Evolutionary conservation across 2,329 filamentous ascomycete genomes (phyloP), one percentile per base, ranked within the genome.

Genomic region (Tolypocladium amazonense): DNA sequence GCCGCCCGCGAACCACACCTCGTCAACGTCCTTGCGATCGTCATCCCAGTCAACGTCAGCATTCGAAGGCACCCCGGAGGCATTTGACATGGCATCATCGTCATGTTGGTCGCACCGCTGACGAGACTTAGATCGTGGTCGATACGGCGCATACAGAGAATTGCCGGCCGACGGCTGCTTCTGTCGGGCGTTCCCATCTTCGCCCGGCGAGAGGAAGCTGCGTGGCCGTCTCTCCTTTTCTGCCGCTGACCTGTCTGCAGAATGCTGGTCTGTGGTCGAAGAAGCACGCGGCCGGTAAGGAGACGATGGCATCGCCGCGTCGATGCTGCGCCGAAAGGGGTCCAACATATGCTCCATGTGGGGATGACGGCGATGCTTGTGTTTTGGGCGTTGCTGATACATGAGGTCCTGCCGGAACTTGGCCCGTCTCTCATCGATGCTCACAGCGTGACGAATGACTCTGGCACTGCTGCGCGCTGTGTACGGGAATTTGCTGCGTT

Each of bases 1-100:
- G 14, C 87, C 86, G 11, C 90, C 90, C 0, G 89, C 80, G 66
- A 94, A 94, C 87, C 88, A 90, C 0, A 93, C 82, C 67, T 94
- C 90, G 61, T 89, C 82, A 56, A 93, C 88, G 64, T 93, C 88
- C 67, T 92, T 89, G 1, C 80, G 77, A 27, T 80, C 77, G 11
- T 79, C 75, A 0, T 76, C 77, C 9, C 76, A 76, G 7, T 77
- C 75, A 0, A 76, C 75, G n/a, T 70, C 63, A 2, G 62, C 58
- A 5, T 71, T 69, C 0, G 67, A 65, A 0, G 65, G 63, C 0
- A 70, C 54, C 0, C 68, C 69, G 0, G 75, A 75, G 0, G 66
- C 55, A 14, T 71, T 69, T 2, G 75, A 73, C 52, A 66, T 56
- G 1, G 63, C 64, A 27, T 72, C 64, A 1, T 67, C 63, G 4